Evolutionary conservation across 495 filamentous ascomycete genomes (phyloP), one percentile per base, ranked within the genome.

Genomic region (Lasiosphaeria miniovina): DNA sequence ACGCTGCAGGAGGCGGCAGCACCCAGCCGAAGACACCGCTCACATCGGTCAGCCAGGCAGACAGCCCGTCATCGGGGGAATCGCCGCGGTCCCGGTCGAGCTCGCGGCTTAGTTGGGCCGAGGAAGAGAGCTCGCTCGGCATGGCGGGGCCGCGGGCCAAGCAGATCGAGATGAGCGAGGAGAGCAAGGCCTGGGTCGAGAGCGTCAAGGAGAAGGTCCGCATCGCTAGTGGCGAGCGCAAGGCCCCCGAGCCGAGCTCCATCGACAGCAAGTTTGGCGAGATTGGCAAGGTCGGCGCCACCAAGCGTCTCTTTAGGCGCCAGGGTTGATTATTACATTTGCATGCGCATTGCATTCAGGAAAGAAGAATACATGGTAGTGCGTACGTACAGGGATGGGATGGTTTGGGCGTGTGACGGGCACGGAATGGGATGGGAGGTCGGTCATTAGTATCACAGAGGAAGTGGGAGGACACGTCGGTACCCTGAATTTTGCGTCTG

Each of bases 151-250:
- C 86, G 6, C 79, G 77, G 54, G 74, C 73, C 14, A 87, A 82
- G 72, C 81, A 79, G 43, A 68, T 79, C 7, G 80, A 81, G 50
- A 83, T 91, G 61, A 82, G 77, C 52, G 81, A 82, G 56, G 83
- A 89, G 70, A 85, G 85, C 62, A 74, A 81, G 52, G 80, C 82
- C 45, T 91, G 88, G 88, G 84, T 91, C 3, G 85, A 91, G 69
- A 86, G 82, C 35, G 85, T 91, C 74, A 82, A 89, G 69, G 85
- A 87, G 50, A 84, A 87, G 62, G 85, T 87, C 5, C 71, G 79
- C 33, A 74, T 80, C 32, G 84, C 81, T 41, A 83, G 80, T 53
- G 76, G 76, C 35, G 78, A 80, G 56, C 72, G 71, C 24, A 56
- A 65, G 32, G 61, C 52, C 34, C n/a, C 53, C 40, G 38, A 49